These are phyloP conservation scores for Barnettozyma vustinii DNA, from an alignment of 805 yeast genomes.

Conservation along the genomic window DNA sequence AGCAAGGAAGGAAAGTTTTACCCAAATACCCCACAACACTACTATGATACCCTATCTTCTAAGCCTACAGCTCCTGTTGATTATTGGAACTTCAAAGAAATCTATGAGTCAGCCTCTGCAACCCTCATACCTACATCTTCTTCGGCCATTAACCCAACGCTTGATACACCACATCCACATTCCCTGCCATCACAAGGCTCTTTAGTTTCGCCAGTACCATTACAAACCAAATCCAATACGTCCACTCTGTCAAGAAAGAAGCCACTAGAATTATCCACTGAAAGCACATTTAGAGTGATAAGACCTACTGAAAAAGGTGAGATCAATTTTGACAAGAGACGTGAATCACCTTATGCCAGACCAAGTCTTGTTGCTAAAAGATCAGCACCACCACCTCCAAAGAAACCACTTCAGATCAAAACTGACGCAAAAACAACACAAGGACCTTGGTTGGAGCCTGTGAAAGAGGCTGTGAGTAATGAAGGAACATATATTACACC, in stretches of 20 bases:
- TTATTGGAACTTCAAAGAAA: slow-evolving; percentile 49
- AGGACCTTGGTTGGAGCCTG: slow-evolving; percentile 16
- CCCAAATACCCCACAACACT: slow-evolving; percentile 67
- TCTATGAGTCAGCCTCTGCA: slow-evolving; percentile 1
- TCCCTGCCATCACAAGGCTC: background rate
- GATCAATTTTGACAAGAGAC: slow-evolving; percentile 74
- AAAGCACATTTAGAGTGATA: slow-evolving; percentile 58
- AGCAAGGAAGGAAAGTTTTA: slow-evolving; percentile 39
- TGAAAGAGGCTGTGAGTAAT: slow-evolving; percentile 19
- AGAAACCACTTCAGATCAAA: slow-evolving; percentile 8
- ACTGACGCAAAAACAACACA: slow-evolving; percentile 6
- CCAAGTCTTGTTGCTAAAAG: slow-evolving; percentile 62
- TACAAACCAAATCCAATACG: background rate
- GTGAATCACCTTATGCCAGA: slow-evolving; percentile 65
- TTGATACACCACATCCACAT: background rate
- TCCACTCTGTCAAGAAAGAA: slow-evolving; percentile 12
- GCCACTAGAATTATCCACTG: slow-evolving; percentile 10
- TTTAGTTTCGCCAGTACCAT: background rate
- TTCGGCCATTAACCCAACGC: background rate
- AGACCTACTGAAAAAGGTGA: slow-evolving; percentile 59
- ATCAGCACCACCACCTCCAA: slow-evolving; percentile 68
- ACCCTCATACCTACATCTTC: slow-evolving; percentile 1
- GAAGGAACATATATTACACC: slow-evolving; percentile 29
- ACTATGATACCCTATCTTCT: slow-evolving; percentile 40
- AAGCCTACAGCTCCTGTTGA: slow-evolving; percentile 34